Percentiles rank a stretch among this genome's conserved stretches.
Evolutionary conservation across 2,329 filamentous ascomycete genomes (phyloP).

Genomic region (Boeremia lycopersici): DNA sequence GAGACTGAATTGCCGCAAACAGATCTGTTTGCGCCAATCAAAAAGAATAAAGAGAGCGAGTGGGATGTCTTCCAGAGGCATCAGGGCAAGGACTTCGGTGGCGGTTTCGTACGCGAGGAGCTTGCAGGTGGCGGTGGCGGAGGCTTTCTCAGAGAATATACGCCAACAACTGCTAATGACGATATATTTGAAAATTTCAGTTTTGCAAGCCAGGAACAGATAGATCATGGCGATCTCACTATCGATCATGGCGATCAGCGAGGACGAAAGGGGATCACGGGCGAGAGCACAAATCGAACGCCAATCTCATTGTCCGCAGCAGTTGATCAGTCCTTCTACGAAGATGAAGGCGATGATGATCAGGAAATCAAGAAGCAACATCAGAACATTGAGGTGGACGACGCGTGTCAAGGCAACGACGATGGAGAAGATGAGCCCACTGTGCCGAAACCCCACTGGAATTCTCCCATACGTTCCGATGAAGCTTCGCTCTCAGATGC

Average conservation of each 20-base stretch:
- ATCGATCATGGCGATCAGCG: constrained; percentile 40
- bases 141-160: constrained; percentile 24
- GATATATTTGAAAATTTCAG: constrained; percentile 45
- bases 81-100: constrained; percentile 43
- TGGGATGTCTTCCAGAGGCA: constrained; percentile 40
- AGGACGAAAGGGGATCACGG: background rate
- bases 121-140: constrained; percentile 14
- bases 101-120: constrained; percentile 50
- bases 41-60: constrained; percentile 61
- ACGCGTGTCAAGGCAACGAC: constrained; percentile 1
- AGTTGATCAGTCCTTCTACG: constrained; percentile 23
- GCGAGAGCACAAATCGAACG: constrained; percentile 27
- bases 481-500: constrained; percentile 19
- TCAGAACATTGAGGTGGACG: constrained; percentile 2
- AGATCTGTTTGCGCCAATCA: constrained; percentile 32
- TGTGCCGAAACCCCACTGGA: constrained; percentile 18
- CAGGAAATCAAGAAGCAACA: background rate
- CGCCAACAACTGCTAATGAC: constrained; percentile 17
- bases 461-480: constrained; percentile 16
- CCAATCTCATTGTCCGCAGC: constrained; percentile 47
- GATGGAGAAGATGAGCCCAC: constrained; percentile 37
- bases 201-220: constrained; percentile 44
- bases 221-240: constrained; percentile 39
- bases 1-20: constrained; percentile 65
- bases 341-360: background rate